phyloP scores from a whole-genome alignment of 1,139 yeast genomes.

The Kluyveromyces sp. region DNA sequence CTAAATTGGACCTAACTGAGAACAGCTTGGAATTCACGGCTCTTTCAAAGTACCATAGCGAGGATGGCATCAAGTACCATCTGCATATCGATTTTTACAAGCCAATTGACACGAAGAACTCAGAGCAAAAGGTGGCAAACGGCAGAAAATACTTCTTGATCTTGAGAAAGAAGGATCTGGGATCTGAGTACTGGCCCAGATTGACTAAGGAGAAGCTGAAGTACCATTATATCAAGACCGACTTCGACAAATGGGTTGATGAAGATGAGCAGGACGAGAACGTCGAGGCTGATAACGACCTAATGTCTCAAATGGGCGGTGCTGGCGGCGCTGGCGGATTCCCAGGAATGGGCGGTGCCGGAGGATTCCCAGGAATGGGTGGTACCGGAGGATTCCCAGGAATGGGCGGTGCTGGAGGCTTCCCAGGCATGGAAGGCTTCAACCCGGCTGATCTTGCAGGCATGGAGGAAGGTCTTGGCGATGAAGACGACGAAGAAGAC shows the following conservation, averaged over 20 bases:
- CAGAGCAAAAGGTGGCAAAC: slow-evolving; percentile 59
- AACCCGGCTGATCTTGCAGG: slow-evolving; percentile 6
- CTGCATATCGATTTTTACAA: slow-evolving; percentile 64
- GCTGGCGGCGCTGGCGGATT: slow-evolving; percentile 24
- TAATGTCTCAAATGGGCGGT: slow-evolving; percentile 33
- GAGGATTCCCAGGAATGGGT: slow-evolving; percentile 27
- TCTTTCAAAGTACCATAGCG: slow-evolving; percentile 42
- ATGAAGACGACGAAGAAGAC: not conserved
- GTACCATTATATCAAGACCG: slow-evolving; percentile 77
- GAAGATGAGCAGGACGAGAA: slow-evolving; percentile 83
- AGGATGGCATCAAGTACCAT: slow-evolving; percentile 42
- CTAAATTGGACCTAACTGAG: slow-evolving; percentile 58
- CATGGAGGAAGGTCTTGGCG: slow-evolving; percentile 4
- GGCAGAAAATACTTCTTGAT: slow-evolving; percentile 55
- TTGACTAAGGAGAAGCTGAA: slow-evolving; percentile 69
- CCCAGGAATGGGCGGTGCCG: slow-evolving; percentile 8
- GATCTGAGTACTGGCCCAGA: slow-evolving; percentile 87
- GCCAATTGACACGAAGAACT: slow-evolving; percentile 60
- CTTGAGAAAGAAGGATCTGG: slow-evolving; percentile 63
- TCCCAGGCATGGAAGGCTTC: slow-evolving; percentile 6
- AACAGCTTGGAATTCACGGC: slow-evolving; percentile 46
- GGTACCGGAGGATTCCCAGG: slow-evolving; percentile 13
- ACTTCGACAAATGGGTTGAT: slow-evolving; percentile 95
- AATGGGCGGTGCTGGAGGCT: slow-evolving; percentile 6
- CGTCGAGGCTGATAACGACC: slow-evolving; percentile 39